Conservation (phyloP, 768 basidiomycete genomes). For the Hygrophoropsis aurantiaca region DNA sequence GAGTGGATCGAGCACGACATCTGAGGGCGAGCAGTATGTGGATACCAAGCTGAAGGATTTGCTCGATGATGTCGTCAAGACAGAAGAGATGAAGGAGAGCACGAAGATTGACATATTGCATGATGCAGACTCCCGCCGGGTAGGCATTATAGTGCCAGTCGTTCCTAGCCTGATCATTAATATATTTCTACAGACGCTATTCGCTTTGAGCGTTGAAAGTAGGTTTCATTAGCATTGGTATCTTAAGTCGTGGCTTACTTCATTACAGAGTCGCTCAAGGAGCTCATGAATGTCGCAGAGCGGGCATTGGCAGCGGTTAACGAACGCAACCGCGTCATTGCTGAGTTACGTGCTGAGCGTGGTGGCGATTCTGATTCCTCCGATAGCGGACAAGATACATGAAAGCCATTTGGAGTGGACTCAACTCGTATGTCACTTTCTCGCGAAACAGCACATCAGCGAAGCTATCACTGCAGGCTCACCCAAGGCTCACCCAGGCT, state of each 20-base stretch:
- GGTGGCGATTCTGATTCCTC: too few relatives aligned
- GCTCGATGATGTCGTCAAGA: slow-evolving; percentile 41
- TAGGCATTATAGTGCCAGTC: slow-evolving; percentile 16
- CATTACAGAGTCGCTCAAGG: slow-evolving; percentile 29
- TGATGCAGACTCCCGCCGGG: slow-evolving; percentile 43
- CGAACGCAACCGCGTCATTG: slow-evolving; percentile 27
- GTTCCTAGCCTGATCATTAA: background rate
- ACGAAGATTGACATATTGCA: slow-evolving; percentile 41
- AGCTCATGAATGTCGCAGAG: slow-evolving; percentile 34
- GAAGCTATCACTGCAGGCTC: too few relatives aligned
- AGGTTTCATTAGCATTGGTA: slow-evolving; percentile 12
- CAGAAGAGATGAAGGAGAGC: slow-evolving; percentile 28
- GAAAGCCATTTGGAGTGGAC: too few relatives aligned
- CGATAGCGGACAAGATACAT: too few relatives aligned
- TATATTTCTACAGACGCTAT: slow-evolving; percentile 32
- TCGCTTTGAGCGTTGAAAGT: slow-evolving; percentile 49
- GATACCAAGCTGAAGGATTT: slow-evolving; percentile 29
- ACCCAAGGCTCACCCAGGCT: too few relatives aligned
- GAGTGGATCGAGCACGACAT: slow-evolving; percentile 8
- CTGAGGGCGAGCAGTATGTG: slow-evolving; percentile 3
- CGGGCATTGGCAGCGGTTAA: slow-evolving; percentile 27
- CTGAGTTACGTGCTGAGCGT: slow-evolving; percentile 6
- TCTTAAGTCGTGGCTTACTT: background rate
- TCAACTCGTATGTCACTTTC: too few relatives aligned
- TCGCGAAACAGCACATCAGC: too few relatives aligned